Conservation (phyloP, 192 early-diverging fungal species). For the Coemansia sp. region DNA sequence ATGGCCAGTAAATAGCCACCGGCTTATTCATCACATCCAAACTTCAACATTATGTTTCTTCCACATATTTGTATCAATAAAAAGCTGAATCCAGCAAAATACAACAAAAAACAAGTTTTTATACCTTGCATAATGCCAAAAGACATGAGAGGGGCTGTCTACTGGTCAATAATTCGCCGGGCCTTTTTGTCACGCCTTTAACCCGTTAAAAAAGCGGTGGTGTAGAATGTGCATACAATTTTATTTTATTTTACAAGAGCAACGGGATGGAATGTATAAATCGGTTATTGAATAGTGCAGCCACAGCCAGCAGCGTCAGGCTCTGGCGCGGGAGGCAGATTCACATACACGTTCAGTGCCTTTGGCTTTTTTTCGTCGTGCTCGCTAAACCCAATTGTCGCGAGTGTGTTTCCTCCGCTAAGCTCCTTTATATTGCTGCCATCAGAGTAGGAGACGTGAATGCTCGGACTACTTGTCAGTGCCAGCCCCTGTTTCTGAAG, state of each 20-base stretch:
- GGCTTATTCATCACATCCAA: not conserved
- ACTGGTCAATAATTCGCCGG: not conserved
- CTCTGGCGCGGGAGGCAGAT: not conserved
- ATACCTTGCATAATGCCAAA: not conserved
- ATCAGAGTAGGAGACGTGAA: not conserved
- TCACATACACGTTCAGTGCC: not conserved
- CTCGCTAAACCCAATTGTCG: not conserved
- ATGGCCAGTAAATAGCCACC: constrained; percentile 28
- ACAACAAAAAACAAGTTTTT: too few relatives aligned
- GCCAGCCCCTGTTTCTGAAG: not conserved
- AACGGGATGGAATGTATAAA: not conserved
- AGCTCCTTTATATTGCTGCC: not conserved
- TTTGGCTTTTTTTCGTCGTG: not conserved
- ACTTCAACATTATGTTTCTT: not conserved
- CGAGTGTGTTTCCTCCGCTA: not conserved
- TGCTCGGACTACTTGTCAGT: not conserved
- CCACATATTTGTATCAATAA: constrained; percentile 1
- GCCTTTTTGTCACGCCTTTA: not conserved
- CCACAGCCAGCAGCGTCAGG: not conserved
- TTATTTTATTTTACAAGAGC: not conserved
- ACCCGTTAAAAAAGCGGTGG: not conserved
- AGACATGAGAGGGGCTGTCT: not conserved
- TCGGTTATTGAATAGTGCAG: not conserved
- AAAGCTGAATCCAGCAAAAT: not conserved
- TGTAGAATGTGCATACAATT: not conserved